Base-by-base conservation (phyloP, 163 green algal species). In the Chlamydomonas reinhardtii region DNA sequence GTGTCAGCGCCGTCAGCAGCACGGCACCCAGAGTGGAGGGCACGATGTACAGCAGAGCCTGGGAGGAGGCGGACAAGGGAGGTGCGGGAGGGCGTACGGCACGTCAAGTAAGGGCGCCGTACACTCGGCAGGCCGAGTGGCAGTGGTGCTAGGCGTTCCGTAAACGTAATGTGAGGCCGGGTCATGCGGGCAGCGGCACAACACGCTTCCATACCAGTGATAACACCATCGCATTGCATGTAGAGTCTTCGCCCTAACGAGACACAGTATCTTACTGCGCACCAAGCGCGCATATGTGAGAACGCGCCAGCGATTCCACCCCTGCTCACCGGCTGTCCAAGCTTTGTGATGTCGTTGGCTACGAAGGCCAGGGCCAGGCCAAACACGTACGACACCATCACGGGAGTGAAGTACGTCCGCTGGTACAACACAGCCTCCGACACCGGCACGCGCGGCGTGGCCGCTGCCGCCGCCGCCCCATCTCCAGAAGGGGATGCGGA, bases 311-410 rank as follows among this genome's bases (percentile, higher is more conserved):
- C 48, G 12, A 17, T 14, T 17, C 1, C 12, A 17, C 48, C 11
- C 48, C 11, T 54, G 1, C 48, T 17, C 48, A 56, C 48, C 48
- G 48, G 48, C 48, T 56, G 48, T 14, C 48, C 48, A 1, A 56
- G 5, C 48, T 56, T 56, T 5, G 95, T 98, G 9, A 97, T 84
- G 32, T 90, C 90, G 85, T 98, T 98, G 27, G 93, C 96, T 0
- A 84, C 93, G 91, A 98, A 99, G 0, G 97, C 97, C 16, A 93
- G 66, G 29, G 93, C 68, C 69, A 99, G 91, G 3, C 97, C 97
- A 25, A 91, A 74, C 25, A 96, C 83, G 80, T 99, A 97, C 2
- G 94, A 92, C 11, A 91, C 80, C 71, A 97, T 88, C 12, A 95
- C 94, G 0, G 93, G 75, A 2, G 90, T 88, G 81, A 98, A 97